phyloP scores from a whole-genome alignment of 2,329 filamentous ascomycete species.

The Dryadomyces quercivorus region DNA sequence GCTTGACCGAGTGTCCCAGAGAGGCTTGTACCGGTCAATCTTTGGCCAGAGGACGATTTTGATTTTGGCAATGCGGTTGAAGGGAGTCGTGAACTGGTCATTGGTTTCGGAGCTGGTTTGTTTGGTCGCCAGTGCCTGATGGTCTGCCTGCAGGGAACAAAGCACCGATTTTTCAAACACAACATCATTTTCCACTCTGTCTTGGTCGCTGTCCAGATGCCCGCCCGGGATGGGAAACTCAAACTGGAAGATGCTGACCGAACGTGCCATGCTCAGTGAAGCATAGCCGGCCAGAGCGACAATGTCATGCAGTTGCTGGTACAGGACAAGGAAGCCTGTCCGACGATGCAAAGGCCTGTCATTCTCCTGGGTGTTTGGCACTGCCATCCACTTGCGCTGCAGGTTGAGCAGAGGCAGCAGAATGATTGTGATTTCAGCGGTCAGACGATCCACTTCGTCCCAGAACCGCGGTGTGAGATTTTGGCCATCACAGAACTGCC shows the following conservation, averaged over 20 bases:
- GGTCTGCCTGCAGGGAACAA: neutral
- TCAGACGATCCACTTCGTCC: conserved; percentile 22
- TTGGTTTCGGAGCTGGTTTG: neutral
- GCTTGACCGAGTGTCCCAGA: conserved; percentile 3
- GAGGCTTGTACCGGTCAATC: conserved; percentile 16
- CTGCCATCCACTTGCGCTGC: conserved; percentile 11
- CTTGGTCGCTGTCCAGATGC: conserved; percentile 14
- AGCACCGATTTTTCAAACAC: conserved; percentile 6
- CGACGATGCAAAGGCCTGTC: neutral
- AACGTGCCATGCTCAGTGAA: conserved; percentile 18
- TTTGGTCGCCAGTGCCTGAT: neutral
- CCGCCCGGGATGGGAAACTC: conserved; percentile 17
- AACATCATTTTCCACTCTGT: conserved; percentile 1
- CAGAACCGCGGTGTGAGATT: conserved; percentile 23
- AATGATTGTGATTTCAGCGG: conserved; percentile 19
- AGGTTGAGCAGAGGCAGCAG: conserved; percentile 24
- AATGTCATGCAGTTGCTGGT: conserved; percentile 21
- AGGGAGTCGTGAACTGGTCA: neutral
- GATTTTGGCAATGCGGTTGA: conserved; percentile 15
- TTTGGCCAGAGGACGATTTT: conserved; percentile 20
- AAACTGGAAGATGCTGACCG: conserved; percentile 19
- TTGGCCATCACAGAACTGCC: conserved; percentile 13
- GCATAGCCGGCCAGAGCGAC: conserved; percentile 20
- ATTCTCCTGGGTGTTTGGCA: neutral
- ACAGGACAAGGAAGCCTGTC: conserved; percentile 13